phyloP scores from a whole-genome alignment of 306 rosid species.

The Lotus japonicus region DNA sequence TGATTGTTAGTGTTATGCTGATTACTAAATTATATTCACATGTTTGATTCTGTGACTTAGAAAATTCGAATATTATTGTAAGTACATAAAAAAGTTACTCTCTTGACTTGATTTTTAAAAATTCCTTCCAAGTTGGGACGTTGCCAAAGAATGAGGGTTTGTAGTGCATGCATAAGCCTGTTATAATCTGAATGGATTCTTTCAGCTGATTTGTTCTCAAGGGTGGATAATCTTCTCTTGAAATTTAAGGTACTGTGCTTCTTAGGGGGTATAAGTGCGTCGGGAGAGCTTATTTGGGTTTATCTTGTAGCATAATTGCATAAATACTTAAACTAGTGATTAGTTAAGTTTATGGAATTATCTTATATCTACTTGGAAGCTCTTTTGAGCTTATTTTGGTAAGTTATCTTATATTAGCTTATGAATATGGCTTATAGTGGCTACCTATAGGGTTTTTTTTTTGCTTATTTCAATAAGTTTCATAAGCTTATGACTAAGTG shows the following conservation, averaged over 20 bases:
- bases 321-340: too few species aligned
- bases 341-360: too few species aligned
- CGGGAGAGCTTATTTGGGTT: too few species aligned
- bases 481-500: too few species aligned
- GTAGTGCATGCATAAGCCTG: background rate
- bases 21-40: background rate
- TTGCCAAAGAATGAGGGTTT: background rate
- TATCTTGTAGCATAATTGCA: too few species aligned
- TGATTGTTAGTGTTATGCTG: background rate
- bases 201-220: background rate
- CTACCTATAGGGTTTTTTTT: too few species aligned
- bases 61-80: background rate
- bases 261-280: background rate
- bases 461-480: too few species aligned
- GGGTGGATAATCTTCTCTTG: background rate
- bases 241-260: background rate
- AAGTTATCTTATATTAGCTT: too few species aligned
- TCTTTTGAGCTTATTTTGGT: too few species aligned
- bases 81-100: background rate
- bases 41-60: background rate
- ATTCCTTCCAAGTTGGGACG: background rate
- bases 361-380: too few species aligned
- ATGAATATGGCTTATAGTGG: too few species aligned
- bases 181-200: background rate
- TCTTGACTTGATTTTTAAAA: background rate